A percentile compares a stretch with the other conserved stretches of the same genome.
These are phyloP conservation scores for Cercospora zeina DNA, from an alignment of 2,329 filamentous ascomycete species.

Conservation along the genomic window DNA sequence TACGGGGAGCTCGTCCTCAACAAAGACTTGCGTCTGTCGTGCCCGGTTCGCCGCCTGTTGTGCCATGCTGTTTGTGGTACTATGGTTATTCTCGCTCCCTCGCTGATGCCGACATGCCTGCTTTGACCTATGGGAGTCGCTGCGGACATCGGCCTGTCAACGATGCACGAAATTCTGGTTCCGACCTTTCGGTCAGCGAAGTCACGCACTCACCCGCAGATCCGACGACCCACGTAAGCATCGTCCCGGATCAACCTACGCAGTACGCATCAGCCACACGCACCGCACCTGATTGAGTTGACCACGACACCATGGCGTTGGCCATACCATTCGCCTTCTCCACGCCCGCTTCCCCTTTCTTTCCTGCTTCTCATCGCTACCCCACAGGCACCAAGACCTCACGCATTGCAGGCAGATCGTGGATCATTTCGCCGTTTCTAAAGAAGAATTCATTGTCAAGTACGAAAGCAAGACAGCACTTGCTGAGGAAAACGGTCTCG, in stretches of 20 bases:
- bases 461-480: not conserved
- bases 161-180: not conserved
- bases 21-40: constrained; percentile 1
- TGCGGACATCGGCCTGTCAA: not conserved
- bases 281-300: not conserved
- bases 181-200: constrained; percentile 16
- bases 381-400: not conserved
- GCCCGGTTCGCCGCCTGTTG: not conserved
- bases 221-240: too few relatives aligned
- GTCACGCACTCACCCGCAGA: not conserved
- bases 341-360: not conserved
- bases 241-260: constrained; percentile 12
- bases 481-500: not conserved
- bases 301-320: constrained; percentile 9
- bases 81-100: not conserved
- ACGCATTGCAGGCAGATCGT: constrained; percentile 6
- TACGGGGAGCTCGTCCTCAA: not conserved
- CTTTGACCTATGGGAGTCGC: not conserved
- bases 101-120: not conserved
- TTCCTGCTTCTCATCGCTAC: not conserved
- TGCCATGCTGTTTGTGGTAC: constrained; percentile 10
- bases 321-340: constrained; percentile 8
- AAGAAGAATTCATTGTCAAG: constrained; percentile 12
- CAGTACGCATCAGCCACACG: constrained; percentile 3
- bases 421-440: constrained; percentile 5